phyloP scores from a whole-genome alignment of 352 stramenopile species.

The Halophytophthora batemanensis region DNA sequence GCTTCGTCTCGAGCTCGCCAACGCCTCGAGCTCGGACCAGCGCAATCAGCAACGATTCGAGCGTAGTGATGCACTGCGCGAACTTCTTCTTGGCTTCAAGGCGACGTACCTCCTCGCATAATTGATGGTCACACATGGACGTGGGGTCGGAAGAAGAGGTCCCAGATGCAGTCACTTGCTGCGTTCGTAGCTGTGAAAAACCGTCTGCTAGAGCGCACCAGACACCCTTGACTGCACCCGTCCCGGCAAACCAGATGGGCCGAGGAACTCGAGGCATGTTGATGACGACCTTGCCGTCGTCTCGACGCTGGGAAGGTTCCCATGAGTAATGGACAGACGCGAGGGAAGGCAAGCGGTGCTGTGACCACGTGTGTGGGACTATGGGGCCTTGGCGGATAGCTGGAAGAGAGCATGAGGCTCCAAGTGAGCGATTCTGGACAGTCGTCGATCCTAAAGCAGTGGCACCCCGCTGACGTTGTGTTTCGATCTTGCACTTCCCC shows the following conservation, averaged over 20 bases:
- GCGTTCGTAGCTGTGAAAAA: slow-evolving; percentile 23
- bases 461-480: background rate
- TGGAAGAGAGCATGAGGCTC: slow-evolving; percentile 18
- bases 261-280: slow-evolving; percentile 75
- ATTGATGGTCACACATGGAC: slow-evolving; percentile 52
- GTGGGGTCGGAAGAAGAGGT: background rate
- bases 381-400: slow-evolving; percentile 6
- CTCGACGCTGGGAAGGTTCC: slow-evolving; percentile 53
- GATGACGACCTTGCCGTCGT: slow-evolving; percentile 68
- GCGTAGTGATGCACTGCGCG: slow-evolving; percentile 67
- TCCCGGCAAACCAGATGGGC: slow-evolving; percentile 86
- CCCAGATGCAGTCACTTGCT: background rate
- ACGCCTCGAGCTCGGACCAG: slow-evolving; percentile 57
- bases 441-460: background rate
- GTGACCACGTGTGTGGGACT: slow-evolving; percentile 1
- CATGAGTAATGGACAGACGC: slow-evolving; percentile 56
- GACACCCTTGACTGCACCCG: slow-evolving; percentile 73
- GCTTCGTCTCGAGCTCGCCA: slow-evolving; percentile 54
- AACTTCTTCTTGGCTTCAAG: slow-evolving; percentile 83
- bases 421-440: background rate
- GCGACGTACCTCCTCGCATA: slow-evolving; percentile 74
- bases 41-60: slow-evolving; percentile 74
- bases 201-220: slow-evolving; percentile 74
- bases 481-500: background rate
- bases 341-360: slow-evolving; percentile 7